Percentiles rank a stretch among this genome's conserved stretches.
Evolutionary conservation across 1,284 basidiomycete genomes (phyloP).

Genomic region (Porogramme epimiltina): DNA sequence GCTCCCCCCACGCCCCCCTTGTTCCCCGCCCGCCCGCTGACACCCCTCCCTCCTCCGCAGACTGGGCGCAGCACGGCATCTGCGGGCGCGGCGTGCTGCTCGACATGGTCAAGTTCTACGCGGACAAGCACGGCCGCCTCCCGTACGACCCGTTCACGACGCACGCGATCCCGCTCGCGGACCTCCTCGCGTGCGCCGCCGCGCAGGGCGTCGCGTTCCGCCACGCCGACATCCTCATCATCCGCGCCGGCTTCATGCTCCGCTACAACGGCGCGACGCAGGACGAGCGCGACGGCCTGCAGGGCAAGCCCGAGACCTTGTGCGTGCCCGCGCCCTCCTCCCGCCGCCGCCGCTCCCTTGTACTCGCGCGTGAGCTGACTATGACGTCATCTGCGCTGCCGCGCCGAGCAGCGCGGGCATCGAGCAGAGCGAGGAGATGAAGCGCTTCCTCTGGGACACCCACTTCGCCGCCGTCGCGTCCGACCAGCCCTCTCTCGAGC

Average conservation of each 20-base stretch:
- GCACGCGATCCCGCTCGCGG: constrained; percentile 54
- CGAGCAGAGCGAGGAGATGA: constrained; percentile 73
- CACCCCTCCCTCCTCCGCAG: constrained; percentile 32
- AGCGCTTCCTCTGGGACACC: constrained; percentile 74
- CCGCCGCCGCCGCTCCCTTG: no score
- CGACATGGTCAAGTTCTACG: constrained; percentile 61
- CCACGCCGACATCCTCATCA: constrained; percentile 59
- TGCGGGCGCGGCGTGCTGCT: constrained; percentile 73
- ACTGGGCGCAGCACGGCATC: constrained; percentile 76
- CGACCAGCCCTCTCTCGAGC: constrained; percentile 72
- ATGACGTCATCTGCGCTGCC: background rate
- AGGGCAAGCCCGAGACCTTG: constrained; percentile 45
- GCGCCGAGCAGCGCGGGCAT: constrained; percentile 54
- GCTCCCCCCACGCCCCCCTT: constrained; percentile 22
- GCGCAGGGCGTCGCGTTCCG: constrained; percentile 50
- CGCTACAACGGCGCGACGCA: constrained; percentile 51
- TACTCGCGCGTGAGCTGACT: background rate
- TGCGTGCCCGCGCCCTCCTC: background rate
- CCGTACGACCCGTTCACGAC: constrained; percentile 71
- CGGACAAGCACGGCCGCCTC: constrained; percentile 41
- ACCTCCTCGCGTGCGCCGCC: constrained; percentile 64
- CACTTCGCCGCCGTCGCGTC: constrained; percentile 77
- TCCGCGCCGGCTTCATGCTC: constrained; percentile 69
- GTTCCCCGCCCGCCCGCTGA: background rate
- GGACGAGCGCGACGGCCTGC: constrained; percentile 48